phyloP scores from a whole-genome alignment of 345 rosid genomes.

The Eucalyptus victrix region DNA sequence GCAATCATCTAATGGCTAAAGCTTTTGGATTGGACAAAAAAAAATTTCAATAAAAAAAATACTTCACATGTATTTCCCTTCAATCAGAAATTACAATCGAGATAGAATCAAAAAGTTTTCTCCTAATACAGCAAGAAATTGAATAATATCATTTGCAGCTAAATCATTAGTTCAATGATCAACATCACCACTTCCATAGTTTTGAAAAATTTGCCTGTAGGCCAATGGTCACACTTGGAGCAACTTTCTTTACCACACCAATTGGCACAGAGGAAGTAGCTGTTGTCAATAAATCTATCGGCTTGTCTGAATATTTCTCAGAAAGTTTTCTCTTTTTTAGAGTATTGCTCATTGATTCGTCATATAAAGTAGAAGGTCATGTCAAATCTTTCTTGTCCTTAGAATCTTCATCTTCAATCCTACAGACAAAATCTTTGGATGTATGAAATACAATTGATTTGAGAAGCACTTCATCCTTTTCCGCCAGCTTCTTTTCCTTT shows the following conservation, averaged over 20 bases:
- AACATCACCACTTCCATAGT: conserved; percentile 40
- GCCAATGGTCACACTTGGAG: neutral
- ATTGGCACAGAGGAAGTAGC: conserved; percentile 12
- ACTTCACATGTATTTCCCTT: neutral
- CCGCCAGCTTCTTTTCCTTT: conserved; percentile 13
- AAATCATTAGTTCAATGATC: neutral
- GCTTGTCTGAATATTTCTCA: neutral
- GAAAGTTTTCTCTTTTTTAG: neutral
- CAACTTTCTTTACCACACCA: conserved; percentile 33
- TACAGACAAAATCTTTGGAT: neutral
- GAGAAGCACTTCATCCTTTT: conserved; percentile 2
- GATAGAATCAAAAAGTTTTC: neutral
- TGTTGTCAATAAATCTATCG: neutral
- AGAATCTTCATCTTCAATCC: neutral
- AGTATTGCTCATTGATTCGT: neutral
- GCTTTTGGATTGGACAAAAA: neutral
- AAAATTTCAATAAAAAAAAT: neutral
- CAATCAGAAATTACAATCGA: neutral
- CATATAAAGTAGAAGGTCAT: neutral
- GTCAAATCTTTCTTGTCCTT: neutral
- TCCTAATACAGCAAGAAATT: neutral
- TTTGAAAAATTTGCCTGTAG: conserved; percentile 41
- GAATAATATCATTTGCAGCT: neutral
- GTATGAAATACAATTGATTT: neutral
- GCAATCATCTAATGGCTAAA: neutral